These are phyloP conservation scores for Plantago elongata DNA, from an alignment of 257 asterid genomes.

Conservation along the genomic window DNA sequence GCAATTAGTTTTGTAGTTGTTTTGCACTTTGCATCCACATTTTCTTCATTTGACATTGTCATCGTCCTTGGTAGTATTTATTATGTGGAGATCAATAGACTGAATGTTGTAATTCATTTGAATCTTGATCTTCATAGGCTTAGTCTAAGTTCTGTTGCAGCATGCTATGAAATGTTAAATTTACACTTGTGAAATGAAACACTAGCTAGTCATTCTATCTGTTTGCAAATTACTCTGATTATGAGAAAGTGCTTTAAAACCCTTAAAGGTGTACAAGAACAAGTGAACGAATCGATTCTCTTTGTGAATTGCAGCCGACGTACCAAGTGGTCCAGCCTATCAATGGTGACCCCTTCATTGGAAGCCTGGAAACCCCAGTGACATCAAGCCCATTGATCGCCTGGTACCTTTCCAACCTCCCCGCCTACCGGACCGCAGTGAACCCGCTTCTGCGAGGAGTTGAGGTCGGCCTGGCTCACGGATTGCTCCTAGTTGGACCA, in stretches of 20 bases:
- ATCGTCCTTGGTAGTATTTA: not conserved
- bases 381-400: slow-evolving; percentile 95
- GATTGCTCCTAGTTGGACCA: slow-evolving; percentile 78
- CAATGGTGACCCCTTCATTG: slow-evolving; percentile 96
- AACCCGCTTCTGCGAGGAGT: slow-evolving; percentile 64
- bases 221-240: no score
- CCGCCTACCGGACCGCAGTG: slow-evolving; percentile 80
- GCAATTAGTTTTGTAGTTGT: not conserved
- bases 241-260: no score
- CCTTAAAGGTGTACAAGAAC: no score
- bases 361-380: slow-evolving; percentile 90
- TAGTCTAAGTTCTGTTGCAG: no score
- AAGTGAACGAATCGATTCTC: no score
- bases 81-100: no score
- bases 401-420: slow-evolving; percentile 95
- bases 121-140: no score
- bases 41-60: not conserved
- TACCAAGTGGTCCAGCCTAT: slow-evolving; percentile 91
- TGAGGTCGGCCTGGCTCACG: slow-evolving; percentile 91
- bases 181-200: no score
- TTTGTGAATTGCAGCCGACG: slow-evolving; percentile 59
- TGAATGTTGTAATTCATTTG: no score
- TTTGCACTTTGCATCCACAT: no score
- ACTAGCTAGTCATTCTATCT: no score
- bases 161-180: no score